Conservation (phyloP, 352 stramenopile species). For the Saprolegnia diclina region DNA sequence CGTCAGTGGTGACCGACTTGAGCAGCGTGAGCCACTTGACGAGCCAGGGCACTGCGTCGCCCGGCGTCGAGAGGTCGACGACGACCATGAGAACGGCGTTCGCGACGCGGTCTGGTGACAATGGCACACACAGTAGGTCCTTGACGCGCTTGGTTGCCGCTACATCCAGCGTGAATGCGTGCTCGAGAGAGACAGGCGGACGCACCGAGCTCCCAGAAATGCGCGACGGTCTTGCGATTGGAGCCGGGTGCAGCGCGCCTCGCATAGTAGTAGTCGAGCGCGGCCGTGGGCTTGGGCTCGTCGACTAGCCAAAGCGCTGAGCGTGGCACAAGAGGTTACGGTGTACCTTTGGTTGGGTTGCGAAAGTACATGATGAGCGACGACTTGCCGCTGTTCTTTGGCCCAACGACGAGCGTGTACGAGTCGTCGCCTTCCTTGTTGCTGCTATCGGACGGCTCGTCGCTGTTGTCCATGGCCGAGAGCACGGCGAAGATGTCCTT, state of each 20-base stretch:
- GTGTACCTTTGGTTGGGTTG: slow-evolving; percentile 49
- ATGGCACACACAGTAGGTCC: slow-evolving; percentile 81
- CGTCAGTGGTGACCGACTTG: slow-evolving; percentile 46
- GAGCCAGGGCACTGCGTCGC: slow-evolving; percentile 70
- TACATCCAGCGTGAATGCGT: not conserved
- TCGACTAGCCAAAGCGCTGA: slow-evolving; percentile 40
- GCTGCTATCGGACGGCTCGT: not conserved
- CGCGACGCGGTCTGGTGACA: slow-evolving; percentile 69
- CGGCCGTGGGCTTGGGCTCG: slow-evolving; percentile 86
- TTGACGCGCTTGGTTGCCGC: slow-evolving; percentile 67
- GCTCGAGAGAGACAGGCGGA: not conserved
- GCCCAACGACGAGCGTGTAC: slow-evolving; percentile 62
- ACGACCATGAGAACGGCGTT: slow-evolving; percentile 72
- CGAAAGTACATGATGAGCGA: slow-evolving; percentile 65
- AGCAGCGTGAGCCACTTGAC: slow-evolving; percentile 71
- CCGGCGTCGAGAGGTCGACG: slow-evolving; percentile 74
- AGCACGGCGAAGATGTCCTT: slow-evolving; percentile 23
- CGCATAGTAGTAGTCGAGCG: slow-evolving; percentile 88
- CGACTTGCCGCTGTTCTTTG: slow-evolving; percentile 71
- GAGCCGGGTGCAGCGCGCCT: slow-evolving; percentile 36
- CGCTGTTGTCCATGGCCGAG: slow-evolving; percentile 6
- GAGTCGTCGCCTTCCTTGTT: slow-evolving; percentile 51
- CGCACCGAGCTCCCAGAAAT: slow-evolving; percentile 88
- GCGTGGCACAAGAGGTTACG: not conserved
- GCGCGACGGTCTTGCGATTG: slow-evolving; percentile 65